These are phyloP conservation scores for Globisporangium apiculatum DNA, from an alignment of 352 stramenopile genomes.

Conservation along the genomic window DNA sequence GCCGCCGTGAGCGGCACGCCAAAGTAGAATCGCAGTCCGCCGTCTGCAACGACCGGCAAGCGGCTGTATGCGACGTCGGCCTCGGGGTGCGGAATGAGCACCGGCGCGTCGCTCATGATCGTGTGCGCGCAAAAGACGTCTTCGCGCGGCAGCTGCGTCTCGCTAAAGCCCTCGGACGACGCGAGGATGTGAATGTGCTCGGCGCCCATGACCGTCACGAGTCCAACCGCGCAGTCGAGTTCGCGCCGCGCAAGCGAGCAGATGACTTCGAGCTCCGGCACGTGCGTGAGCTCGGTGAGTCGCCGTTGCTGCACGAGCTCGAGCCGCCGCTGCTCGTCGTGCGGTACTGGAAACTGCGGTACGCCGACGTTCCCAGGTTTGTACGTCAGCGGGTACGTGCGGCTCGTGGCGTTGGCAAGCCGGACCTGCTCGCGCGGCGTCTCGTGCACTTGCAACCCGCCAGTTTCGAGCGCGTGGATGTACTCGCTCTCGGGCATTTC, in stretches of 20 bases:
- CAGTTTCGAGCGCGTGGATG: constrained; percentile 9
- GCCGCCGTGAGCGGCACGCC: constrained; percentile 40
- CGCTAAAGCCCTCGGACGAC: constrained; percentile 20
- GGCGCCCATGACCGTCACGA: constrained; percentile 42
- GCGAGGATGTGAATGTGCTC: constrained; percentile 36
- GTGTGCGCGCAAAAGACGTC: constrained; percentile 50
- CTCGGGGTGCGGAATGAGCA: constrained; percentile 46
- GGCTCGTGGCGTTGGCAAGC: constrained; percentile 6
- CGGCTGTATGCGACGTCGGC: constrained; percentile 44
- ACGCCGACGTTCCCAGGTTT: background rate
- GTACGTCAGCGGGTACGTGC: constrained; percentile 8
- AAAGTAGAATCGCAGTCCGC: constrained; percentile 44
- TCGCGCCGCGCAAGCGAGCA: constrained; percentile 30
- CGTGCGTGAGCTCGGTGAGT: constrained; percentile 17
- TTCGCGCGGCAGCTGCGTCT: constrained; percentile 26
- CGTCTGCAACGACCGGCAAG: constrained; percentile 16
- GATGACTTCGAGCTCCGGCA: constrained; percentile 47
- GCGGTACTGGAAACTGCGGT: constrained; percentile 4
- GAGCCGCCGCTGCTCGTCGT: constrained; percentile 20
- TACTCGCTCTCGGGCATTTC: constrained; percentile 9
- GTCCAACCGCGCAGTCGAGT: constrained; percentile 27
- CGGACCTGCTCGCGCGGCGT: constrained; percentile 2
- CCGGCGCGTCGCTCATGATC: constrained; percentile 37
- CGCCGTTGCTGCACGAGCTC: constrained; percentile 21
- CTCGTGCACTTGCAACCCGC: constrained; percentile 4